Evolutionary conservation across 2,329 filamentous ascomycete genomes (phyloP), one percentile per base, ranked within the genome.

Genomic region (Chaetomiaceae sp.): DNA sequence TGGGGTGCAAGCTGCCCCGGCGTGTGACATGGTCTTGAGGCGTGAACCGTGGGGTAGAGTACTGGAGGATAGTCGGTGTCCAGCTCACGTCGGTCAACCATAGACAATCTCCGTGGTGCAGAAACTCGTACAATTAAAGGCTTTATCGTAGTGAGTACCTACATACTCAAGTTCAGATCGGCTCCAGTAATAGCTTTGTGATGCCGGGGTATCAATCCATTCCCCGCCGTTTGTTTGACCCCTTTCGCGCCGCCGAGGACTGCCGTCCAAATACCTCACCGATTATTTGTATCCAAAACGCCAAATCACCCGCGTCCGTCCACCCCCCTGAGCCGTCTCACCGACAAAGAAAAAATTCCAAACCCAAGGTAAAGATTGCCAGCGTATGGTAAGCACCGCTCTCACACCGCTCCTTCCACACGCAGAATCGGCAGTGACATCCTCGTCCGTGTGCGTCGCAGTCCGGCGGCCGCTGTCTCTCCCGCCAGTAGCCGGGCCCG

Each of bases 401-500:
- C n/a, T 15, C 29, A 32, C 29, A n/a, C 29, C 12, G 14, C n/a
- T n/a, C 29, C 8, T 7, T 42, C 38, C 35, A 47, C n/a, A 7
- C 29, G 34, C 33, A 43, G 18, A 26, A 38, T 42, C 7, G 34
- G 34, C 20, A 37, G 27, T 29, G 24, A 39, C 24, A 37, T 19
- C 10, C 44, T 30, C n/a, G 20, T 11, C 2, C 27, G 11, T 40
- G 12, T 14, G 30, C 37, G n/a, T 34, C 35, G 51, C 17, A 49
- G 14, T 36, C 27, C 36, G 2, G 34, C 45, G 36, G 17, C 3
- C 12, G 45, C 30, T 10, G 44, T 26, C 22, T 48, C 24, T 4
- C 49, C 47, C 2, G 58, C 60, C 34, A 61, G 38, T 45, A 58
- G 54, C 24, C 46, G 49, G 15, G 44, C 48, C 33, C 22, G 19